A percentile compares a stretch with the other conserved stretches of the same genome.
phyloP scores from a whole-genome alignment of 176 grass and related monocot genomes.

The Oryza rufipogon region DNA sequence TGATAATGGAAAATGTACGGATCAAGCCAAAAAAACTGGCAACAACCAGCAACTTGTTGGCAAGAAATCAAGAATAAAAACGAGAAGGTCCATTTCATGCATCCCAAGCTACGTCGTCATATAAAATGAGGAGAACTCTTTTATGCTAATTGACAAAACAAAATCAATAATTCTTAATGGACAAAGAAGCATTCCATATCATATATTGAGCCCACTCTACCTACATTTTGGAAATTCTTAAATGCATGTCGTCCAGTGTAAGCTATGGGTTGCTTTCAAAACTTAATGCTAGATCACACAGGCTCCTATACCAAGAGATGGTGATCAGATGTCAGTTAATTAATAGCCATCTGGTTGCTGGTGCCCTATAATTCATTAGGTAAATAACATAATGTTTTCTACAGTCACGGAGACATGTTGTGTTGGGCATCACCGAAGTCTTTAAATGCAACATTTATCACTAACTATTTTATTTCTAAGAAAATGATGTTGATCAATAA shows the following conservation, averaged over 20 bases:
- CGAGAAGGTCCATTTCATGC: not conserved
- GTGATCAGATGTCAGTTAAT: not conserved
- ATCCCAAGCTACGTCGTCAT: not conserved
- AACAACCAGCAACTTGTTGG: not conserved
- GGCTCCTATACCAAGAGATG: not conserved
- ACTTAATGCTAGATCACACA: not conserved
- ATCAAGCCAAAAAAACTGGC: not conserved
- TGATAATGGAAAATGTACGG: not conserved
- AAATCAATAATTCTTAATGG: not conserved
- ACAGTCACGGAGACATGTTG: not conserved
- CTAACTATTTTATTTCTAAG: not conserved
- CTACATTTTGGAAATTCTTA: conserved; percentile 1
- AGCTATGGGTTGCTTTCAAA: conserved; percentile 13
- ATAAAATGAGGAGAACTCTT: not conserved
- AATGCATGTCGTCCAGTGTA: conserved; percentile 17
- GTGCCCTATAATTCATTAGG: not conserved
- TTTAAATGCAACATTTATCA: too few relatives aligned
- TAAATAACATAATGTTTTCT: not conserved
- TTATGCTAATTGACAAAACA: conserved; percentile 1
- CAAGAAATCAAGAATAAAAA: not conserved
- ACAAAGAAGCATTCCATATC: conserved; percentile 5
- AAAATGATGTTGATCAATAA: too few relatives aligned
- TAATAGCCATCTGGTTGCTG: not conserved
- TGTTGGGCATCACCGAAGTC: not conserved
- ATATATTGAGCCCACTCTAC: conserved; percentile 17